Conservation (phyloP, 1,139 yeast genomes). For the Blastobotrys indianensis region DNA sequence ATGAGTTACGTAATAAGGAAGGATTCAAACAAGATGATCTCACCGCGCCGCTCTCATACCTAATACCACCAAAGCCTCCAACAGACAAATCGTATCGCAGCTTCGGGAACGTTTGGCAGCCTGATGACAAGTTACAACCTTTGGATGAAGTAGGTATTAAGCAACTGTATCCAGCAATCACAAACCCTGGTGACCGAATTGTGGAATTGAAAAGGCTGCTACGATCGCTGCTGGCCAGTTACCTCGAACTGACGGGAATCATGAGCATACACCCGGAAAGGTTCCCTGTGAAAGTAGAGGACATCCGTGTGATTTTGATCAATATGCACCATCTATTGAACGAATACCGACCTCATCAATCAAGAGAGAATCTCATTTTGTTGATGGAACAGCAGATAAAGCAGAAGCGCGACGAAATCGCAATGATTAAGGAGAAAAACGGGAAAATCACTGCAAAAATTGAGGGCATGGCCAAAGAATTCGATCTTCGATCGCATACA, state of each 20-base stretch:
- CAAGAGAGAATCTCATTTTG: slow-evolving; percentile 72
- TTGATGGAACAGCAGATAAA: slow-evolving; percentile 48
- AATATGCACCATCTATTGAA: slow-evolving; percentile 80
- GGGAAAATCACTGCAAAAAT: slow-evolving; percentile 23
- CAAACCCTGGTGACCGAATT: slow-evolving; percentile 40
- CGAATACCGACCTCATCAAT: slow-evolving; percentile 85
- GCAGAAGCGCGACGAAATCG: slow-evolving; percentile 23
- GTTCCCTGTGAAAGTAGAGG: slow-evolving; percentile 61
- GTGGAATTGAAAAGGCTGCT: slow-evolving; percentile 63
- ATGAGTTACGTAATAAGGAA: slow-evolving; percentile 21
- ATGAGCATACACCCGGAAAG: slow-evolving; percentile 62
- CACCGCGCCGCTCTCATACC: slow-evolving; percentile 39
- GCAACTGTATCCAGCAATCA: slow-evolving; percentile 47
- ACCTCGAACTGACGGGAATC: slow-evolving; percentile 68
- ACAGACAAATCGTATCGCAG: slow-evolving; percentile 56
- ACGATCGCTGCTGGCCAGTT: slow-evolving; percentile 63
- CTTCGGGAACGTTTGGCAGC: slow-evolving; percentile 78
- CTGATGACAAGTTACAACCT: slow-evolving; percentile 63
- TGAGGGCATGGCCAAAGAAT: slow-evolving; percentile 22
- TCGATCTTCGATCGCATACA: slow-evolving; percentile 8
- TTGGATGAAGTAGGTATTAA: slow-evolving; percentile 61
- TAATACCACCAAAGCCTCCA: slow-evolving; percentile 65
- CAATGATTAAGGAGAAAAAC: slow-evolving; percentile 23
- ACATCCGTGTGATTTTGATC: slow-evolving; percentile 65
- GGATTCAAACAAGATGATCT: slow-evolving; percentile 12